These are phyloP conservation scores for Colletotrichum cordylinicola DNA, from an alignment of 2,329 filamentous ascomycete genomes.

Conservation along the genomic window DNA sequence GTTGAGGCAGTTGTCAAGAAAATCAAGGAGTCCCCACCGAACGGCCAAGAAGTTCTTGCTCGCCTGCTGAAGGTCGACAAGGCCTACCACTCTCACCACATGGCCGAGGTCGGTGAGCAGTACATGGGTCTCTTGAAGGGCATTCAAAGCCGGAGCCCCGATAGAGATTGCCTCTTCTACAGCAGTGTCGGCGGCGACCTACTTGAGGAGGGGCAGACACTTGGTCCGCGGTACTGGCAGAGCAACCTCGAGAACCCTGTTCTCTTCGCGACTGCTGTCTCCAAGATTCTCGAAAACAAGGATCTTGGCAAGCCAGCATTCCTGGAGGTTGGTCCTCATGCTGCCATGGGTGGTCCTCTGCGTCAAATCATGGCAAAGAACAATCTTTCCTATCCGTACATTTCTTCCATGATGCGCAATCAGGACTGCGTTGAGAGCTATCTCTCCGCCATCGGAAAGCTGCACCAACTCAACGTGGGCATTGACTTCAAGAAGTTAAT, in stretches of 20 bases:
- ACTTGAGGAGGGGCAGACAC: slow-evolving; percentile 11
- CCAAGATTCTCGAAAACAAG: slow-evolving; percentile 4
- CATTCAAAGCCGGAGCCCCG: not conserved
- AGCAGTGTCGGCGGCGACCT: slow-evolving; percentile 33
- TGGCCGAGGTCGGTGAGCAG: not conserved
- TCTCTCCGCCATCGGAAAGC: slow-evolving; percentile 2
- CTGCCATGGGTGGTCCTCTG: slow-evolving; percentile 22
- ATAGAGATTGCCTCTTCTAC: slow-evolving; percentile 24
- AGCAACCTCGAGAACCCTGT: slow-evolving; percentile 45
- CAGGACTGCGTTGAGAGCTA: not conserved
- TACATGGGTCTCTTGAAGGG: slow-evolving; percentile 2
- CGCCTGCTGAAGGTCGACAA: slow-evolving; percentile 40
- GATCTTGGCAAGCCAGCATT: not conserved
- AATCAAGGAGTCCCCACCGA: slow-evolving; percentile 30
- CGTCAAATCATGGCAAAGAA: slow-evolving; percentile 11
- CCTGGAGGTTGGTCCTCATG: slow-evolving; percentile 26
- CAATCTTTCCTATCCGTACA: not conserved
- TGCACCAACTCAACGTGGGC: not conserved
- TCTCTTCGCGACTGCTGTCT: slow-evolving; percentile 45
- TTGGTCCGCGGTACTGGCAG: slow-evolving; percentile 43
- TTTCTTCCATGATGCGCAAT: slow-evolving; percentile 1
- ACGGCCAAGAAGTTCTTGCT: slow-evolving; percentile 28
- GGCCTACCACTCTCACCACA: slow-evolving; percentile 43
- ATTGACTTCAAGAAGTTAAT: not conserved
- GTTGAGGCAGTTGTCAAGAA: slow-evolving; percentile 27